These are phyloP conservation scores for Cordyceps tenuipes DNA, from an alignment of 2,329 filamentous ascomycete genomes.

Conservation along the genomic window DNA sequence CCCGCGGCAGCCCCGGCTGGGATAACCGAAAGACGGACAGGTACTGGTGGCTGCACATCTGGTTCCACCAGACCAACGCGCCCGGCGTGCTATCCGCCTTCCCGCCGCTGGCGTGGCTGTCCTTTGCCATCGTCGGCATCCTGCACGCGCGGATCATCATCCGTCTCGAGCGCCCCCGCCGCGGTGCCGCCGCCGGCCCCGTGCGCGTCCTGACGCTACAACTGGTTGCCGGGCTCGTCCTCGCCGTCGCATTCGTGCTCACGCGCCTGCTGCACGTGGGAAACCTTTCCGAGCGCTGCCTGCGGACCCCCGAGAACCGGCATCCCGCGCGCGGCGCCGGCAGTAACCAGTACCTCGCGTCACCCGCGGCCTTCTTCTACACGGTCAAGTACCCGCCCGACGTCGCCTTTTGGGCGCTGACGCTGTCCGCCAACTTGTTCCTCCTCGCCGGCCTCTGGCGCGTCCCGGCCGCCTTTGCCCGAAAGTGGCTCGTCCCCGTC, in stretches of 20 bases:
- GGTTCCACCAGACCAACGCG: slow-evolving; percentile 30
- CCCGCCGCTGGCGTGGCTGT: slow-evolving; percentile 38
- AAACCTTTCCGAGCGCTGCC: slow-evolving; percentile 35
- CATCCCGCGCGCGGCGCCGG: slow-evolving; percentile 15
- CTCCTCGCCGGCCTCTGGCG: slow-evolving; percentile 30
- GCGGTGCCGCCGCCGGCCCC: slow-evolving; percentile 4
- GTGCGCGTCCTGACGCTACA: slow-evolving; percentile 24
- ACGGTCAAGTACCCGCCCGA: slow-evolving; percentile 39
- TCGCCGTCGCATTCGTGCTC: slow-evolving; percentile 31
- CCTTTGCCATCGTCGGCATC: slow-evolving; percentile 36
- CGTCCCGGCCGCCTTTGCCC: slow-evolving; percentile 24
- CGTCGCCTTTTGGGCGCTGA: slow-evolving; percentile 35
- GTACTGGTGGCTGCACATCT: slow-evolving; percentile 25
- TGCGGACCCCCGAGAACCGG: slow-evolving; percentile 30
- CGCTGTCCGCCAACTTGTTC: slow-evolving; percentile 30
- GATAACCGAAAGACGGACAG: neutral
- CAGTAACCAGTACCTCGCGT: slow-evolving; percentile 34
- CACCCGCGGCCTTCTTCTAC: slow-evolving; percentile 36
- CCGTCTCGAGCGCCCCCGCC: slow-evolving; percentile 18
- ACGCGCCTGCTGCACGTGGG: slow-evolving; percentile 34
- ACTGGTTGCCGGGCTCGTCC: slow-evolving; percentile 19
- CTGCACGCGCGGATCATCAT: slow-evolving; percentile 31
- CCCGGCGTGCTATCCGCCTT: slow-evolving; percentile 30
- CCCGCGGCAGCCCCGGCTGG: neutral
- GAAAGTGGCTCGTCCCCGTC: slow-evolving; percentile 24